Evolutionary conservation across 1,284 basidiomycete species (phyloP), one percentile per base, ranked within the genome.

Genomic region (Puccinia sorghi): DNA sequence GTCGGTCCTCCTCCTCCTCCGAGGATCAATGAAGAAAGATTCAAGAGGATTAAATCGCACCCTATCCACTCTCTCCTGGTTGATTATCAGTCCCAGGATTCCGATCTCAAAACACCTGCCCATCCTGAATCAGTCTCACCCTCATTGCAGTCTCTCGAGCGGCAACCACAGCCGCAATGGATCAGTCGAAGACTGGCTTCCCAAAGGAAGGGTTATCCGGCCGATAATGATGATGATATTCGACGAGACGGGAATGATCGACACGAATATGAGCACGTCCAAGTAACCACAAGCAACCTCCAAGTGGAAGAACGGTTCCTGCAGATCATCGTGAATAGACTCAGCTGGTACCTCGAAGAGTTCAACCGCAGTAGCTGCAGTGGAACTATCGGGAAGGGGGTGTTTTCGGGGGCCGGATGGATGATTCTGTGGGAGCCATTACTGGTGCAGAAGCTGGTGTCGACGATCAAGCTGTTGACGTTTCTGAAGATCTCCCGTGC

Each of bases 401-500:
- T 9, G 20, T 25, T 32, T 32, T 48, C 63, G 43, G 63, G 37
- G 63, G 22, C 63, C 13, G 63, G 63, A 22, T 66, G 27, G 63
- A 66, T 66, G 63, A 46, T 66, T 20, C n/a, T 66, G 11, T 66
- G 39, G 41, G 63, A 66, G 15, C 63, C 63, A 1, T 12, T 66
- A 8, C 20, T 66, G 20, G 27, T 66, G 12, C 12, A 39, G 13
- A 66, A 66, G 37, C 7, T 66, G n/a, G 25, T 66, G 27, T 13
- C 43, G 12, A 66, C 63, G 11, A 22, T 66, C 3, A 20, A 46
- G 39, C 39, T 66, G 13, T 13, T 66, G 27, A 22, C 4, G 4
- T 32, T 66, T 39, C 15, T 66, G 63, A 5, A 6, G 9, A 32
- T 66, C 63, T 43, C 63, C 1, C 63, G 20, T 20, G 20, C 12